Base-by-base conservation (phyloP, 1,284 basidiomycete species). In the Testicularia cyperi region DNA sequence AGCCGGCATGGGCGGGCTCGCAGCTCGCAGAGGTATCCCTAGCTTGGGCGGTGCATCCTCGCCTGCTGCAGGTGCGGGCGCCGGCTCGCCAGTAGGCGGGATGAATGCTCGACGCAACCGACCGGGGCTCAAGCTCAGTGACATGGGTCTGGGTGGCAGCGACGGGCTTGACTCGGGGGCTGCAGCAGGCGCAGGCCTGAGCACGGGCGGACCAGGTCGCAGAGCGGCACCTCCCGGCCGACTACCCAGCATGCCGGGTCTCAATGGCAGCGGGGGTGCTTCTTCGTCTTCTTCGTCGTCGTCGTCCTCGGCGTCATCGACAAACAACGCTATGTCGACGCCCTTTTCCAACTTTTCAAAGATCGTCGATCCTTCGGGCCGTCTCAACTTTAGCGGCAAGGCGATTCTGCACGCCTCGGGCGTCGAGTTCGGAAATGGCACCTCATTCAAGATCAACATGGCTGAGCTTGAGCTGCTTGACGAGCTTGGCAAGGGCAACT, bases 341-440 rank as follows among this genome's bases (percentile, higher is more conserved):
- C 88, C 90, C 15, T 98, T 98, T 78, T 82, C 86, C 36, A 95
- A 92, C 77, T 96, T 96, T 77, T 85, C 86, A 65, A 90, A 88
- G 79, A 94, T 97, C 70, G 90, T 97, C 88, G 94, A 98, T 80
- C 91, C 92, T 0, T 91, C 88, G 1, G 94, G 94, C 15, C 86
- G 86, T 2, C 86, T 98, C 70, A 92, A 90, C 74, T 98, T 98
- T 75, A 84, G 83, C 29, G 89, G 88, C 48, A 97, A 97, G 77
- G 95, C 95, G 1, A 84, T 97, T 25, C 77, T 98, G 14, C 90
- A 96, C 74, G 86, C 91, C 0, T 82, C 86, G 14, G 95, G 94
- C 42, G 94, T 98, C 68, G 88, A 98, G 72, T 98, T 98, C 77
- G 87, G 86, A 19, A 92, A 88, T 66, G 95, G 94, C 22, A 84